Percentiles rank a stretch among this genome's conserved stretches.
phyloP scores from a whole-genome alignment of 495 filamentous ascomycete species.

The Penicillium bialowiezense region DNA sequence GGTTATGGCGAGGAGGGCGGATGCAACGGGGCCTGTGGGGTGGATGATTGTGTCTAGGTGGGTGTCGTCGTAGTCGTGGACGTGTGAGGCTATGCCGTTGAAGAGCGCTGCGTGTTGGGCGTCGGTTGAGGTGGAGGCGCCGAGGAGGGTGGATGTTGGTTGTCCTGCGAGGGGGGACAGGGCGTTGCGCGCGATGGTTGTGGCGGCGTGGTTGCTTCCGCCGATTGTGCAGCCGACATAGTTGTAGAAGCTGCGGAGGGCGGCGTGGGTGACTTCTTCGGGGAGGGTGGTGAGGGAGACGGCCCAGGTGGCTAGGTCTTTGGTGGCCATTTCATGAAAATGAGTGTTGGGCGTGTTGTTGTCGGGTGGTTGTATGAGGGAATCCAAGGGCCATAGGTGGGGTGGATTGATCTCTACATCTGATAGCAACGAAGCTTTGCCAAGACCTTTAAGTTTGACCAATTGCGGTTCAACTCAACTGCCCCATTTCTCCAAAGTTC shows the following conservation, averaged over 20 bases:
- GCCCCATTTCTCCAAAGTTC: no score
- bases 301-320: neutral
- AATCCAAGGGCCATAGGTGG: no score
- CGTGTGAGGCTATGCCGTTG: constrained; percentile 54
- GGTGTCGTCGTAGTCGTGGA: constrained; percentile 58
- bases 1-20: constrained; percentile 44
- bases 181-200: constrained; percentile 41
- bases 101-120: constrained; percentile 52
- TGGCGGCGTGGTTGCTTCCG: constrained; percentile 44
- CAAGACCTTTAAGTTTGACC: no score
- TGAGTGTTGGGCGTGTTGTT: no score
- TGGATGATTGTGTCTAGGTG: constrained; percentile 57
- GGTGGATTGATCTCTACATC: no score
- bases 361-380: no score
- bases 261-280: constrained; percentile 6
- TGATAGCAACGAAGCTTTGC: no score
- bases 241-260: constrained; percentile 43
- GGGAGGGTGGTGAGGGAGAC: neutral
- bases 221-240: constrained; percentile 52
- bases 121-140: constrained; percentile 34
- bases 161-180: constrained; percentile 44
- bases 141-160: constrained; percentile 42
- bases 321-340: neutral
- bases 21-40: constrained; percentile 49
- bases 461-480: no score